These are phyloP conservation scores for Nymphaea thermarum DNA, from an alignment of 164 flowering plant genomes.

Conservation along the genomic window DNA sequence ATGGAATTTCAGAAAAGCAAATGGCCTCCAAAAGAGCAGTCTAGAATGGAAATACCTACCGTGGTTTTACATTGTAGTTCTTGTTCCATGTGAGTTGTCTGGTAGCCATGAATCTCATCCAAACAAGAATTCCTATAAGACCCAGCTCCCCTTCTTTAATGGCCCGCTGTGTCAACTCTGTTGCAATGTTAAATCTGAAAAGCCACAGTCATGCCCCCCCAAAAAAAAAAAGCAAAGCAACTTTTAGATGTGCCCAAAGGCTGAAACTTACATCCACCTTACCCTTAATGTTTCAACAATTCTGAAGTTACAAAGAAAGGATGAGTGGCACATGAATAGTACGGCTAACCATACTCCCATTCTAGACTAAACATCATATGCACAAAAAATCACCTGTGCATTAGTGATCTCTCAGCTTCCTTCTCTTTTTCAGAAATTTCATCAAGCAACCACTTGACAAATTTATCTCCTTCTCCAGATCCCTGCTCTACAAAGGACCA, in stretches of 20 bases:
- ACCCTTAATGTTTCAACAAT: too few species aligned
- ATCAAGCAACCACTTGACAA: constrained; percentile 30
- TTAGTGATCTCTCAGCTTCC: constrained; percentile 38
- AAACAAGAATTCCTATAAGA: constrained; percentile 87
- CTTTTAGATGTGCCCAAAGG: too few species aligned
- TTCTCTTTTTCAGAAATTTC: constrained; percentile 27
- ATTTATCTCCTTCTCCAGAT: constrained; percentile 15
- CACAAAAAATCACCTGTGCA: constrained; percentile 28
- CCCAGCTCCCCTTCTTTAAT: constrained; percentile 67
- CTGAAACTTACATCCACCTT: too few species aligned
- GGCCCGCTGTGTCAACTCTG: constrained; percentile 75
- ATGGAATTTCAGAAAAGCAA: too few species aligned
- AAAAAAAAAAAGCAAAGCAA: too few species aligned
- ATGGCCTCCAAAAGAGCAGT: too few species aligned
- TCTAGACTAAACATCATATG: too few species aligned
- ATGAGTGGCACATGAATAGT: too few species aligned
- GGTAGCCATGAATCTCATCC: constrained; percentile 99
- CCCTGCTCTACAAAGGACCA: constrained; percentile 1
- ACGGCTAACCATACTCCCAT: too few species aligned
- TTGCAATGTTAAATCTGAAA: constrained; percentile 87
- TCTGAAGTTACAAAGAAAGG: too few species aligned
- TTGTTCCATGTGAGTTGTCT: constrained; percentile 98
- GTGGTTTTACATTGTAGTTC: constrained; percentile 97
- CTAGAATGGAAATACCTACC: constrained; percentile 27
- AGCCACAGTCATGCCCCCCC: too few species aligned